Base-by-base conservation (phyloP, 441 rosid genomes). In the Arabidopsis hybrid region DNA sequence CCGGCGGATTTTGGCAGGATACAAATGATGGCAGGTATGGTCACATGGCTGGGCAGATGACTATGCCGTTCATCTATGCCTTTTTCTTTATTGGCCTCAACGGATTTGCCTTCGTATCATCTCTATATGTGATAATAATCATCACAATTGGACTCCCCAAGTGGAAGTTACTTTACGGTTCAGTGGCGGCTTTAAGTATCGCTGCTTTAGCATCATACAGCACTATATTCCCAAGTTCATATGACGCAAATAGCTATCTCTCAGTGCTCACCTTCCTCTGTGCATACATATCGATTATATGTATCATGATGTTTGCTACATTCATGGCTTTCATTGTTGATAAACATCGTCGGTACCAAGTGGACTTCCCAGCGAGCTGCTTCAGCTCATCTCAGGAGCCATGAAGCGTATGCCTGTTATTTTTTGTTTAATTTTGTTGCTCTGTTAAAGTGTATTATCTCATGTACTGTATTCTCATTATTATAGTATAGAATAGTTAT, bases 1-100 rank as follows among this genome's bases (percentile, higher is more conserved):
- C 80, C 0, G 78, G 77, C 0, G 80, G 86, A 6, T 75, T 6
- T 34, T 72, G 80, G 83, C 79, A 60, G 8, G 55, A 42, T 11
- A 21, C 26, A 21, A 21, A 21, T 21, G 26, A 21, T 21, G 26
- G 26, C 26, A 21, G 26, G 26, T 21, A 21, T 21, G 26, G 26
- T 21, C 26, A 21, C 26, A 21, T 21, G 26, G 26, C 76, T n/a
- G 80, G 81, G 7, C 2, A 74, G 57, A 67, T 82, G 73, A 71
- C 34, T 0, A 18, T 74, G 78, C 0, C 7, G 1, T 26, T 64
- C 18, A 0, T 2, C 9, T 0, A 0, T 39, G 60, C 75, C 6
- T 40, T 16, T 8, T 18, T 12, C 6, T 78, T 76, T 69, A 34
- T 14, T 38, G 1, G 31, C 58, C 8, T 71, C 10, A 82, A 79